Base-by-base conservation (phyloP, 805 yeast species). In the Yamadazyma sp. region DNA sequence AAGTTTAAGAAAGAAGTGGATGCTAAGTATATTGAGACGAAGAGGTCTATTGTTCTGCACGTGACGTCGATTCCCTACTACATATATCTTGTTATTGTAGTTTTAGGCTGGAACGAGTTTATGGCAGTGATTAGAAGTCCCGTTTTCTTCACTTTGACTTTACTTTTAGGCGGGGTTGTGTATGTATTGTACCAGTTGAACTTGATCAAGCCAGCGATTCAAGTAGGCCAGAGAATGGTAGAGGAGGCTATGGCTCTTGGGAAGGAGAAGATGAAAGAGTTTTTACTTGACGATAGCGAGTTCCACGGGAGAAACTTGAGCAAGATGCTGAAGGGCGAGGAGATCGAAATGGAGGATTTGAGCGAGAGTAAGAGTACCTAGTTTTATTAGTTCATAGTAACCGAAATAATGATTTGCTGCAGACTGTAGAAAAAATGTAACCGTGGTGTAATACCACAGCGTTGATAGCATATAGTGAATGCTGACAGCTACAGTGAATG, bases 31-130 rank as follows among this genome's bases (percentile, higher is more conserved):
- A 69, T 91, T 32, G 97, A 90, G 53, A 89, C 97, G 13, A 90
- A 86, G 59, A 77, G 97, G 47, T 84, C 96, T 3, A 80, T 86
- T 37, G 74, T 89, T 32, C 83, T 81, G 45, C 81, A 83, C 32
- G 75, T 80, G 9, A 78, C 95, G 0, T 80, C 82, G 41, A 83
- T 93, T 40, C 99, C 99, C 3, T 68, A 80, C 47, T 93, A 83
- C 68, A 78, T 93, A 40, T 89, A 87, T 62, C 63, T 78, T 8
- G 54, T 91, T 10, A 64, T 93, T 16, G 59, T 84, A 2, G 79
- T 85, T 3, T 67, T 93, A 15, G 99, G 99, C 7, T 93, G 96
- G 96, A 90, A 90, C 59, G 97, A 93, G 68, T 82, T 93, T 48
- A 76, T 89, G 84, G 83, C 93, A 7, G 77, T 93, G 12, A 54